Percentiles rank a stretch among this genome's conserved stretches.
phyloP scores from a whole-genome alignment of 2,329 filamentous ascomycete genomes.

The Fusarium sp. region DNA sequence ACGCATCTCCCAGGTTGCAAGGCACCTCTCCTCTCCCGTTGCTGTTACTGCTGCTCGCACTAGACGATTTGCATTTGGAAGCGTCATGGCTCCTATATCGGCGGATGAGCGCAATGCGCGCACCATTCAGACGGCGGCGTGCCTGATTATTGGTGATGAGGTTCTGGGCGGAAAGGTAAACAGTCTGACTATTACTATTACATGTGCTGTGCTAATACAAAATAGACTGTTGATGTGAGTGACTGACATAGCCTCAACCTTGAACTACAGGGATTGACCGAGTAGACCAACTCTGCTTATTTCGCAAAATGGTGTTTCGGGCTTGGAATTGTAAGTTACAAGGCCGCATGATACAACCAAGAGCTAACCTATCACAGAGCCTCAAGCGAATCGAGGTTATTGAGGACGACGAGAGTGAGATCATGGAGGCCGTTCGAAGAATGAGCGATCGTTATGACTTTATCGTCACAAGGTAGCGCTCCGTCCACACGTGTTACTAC shows the following conservation, averaged over 20 bases:
- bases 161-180: constrained; percentile 91
- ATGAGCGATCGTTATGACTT: constrained; percentile 95
- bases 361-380: constrained; percentile 56
- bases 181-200: not conserved
- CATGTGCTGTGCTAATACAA: constrained; percentile 4
- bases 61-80: constrained; percentile 42
- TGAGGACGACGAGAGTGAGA: constrained; percentile 90
- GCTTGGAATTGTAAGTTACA: constrained; percentile 65
- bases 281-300: constrained; percentile 72
- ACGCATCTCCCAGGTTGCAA: constrained; percentile 77
- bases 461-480: constrained; percentile 79
- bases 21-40: constrained; percentile 67
- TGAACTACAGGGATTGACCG: not conserved
- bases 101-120: constrained; percentile 68
- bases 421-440: constrained; percentile 84
- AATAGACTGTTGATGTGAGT: constrained; percentile 56
- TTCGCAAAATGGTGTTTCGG: constrained; percentile 75
- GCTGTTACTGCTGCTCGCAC: constrained; percentile 49
- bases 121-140: constrained; percentile 89
- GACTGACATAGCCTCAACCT: not conserved
- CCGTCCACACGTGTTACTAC: not conserved
- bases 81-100: constrained; percentile 56
- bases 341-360: not conserved
- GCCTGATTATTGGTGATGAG: constrained; percentile 96
- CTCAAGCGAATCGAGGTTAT: constrained; percentile 93